phyloP scores from a whole-genome alignment of 164 flowering plant species.

The Dillenia suffruticosa region DNA sequence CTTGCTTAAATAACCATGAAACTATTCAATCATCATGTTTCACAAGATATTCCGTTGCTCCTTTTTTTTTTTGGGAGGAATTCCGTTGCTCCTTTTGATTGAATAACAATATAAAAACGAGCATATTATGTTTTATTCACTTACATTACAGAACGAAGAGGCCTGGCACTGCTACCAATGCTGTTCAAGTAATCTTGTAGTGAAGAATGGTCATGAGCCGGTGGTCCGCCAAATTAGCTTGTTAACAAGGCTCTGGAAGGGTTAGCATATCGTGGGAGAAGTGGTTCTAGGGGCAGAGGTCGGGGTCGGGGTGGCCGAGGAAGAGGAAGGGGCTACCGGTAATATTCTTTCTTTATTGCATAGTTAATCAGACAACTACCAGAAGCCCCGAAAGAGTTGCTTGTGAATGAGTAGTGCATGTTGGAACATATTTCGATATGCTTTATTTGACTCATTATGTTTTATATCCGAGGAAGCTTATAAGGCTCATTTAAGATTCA shows the following conservation, averaged over 20 bases:
- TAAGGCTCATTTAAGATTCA: no score
- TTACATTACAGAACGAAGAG: constrained; percentile 59
- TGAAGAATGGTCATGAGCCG: constrained; percentile 76
- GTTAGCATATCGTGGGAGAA: constrained; percentile 56
- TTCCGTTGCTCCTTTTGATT: no score
- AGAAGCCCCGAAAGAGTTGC: no score
- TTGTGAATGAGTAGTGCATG: no score
- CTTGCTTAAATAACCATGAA: neutral
- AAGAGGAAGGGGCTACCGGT: constrained; percentile 62
- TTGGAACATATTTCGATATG: no score
- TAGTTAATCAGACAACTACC: no score
- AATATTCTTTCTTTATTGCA: neutral
- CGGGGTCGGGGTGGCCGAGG: constrained; percentile 57
- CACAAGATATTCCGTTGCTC: no score
- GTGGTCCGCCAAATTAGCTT: constrained; percentile 63
- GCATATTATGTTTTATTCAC: neutral
- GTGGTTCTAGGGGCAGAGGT: constrained; percentile 41
- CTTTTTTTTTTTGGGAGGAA: no score
- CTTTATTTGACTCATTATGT: no score
- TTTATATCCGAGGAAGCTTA: no score
- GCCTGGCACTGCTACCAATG: constrained; percentile 43
- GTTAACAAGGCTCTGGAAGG: constrained; percentile 74
- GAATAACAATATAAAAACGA: no score
- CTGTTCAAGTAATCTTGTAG: constrained; percentile 32
- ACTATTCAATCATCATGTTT: no score